These are phyloP conservation scores for Elaeagnus macrophylla DNA, from an alignment of 306 rosid species.

Conservation along the genomic window DNA sequence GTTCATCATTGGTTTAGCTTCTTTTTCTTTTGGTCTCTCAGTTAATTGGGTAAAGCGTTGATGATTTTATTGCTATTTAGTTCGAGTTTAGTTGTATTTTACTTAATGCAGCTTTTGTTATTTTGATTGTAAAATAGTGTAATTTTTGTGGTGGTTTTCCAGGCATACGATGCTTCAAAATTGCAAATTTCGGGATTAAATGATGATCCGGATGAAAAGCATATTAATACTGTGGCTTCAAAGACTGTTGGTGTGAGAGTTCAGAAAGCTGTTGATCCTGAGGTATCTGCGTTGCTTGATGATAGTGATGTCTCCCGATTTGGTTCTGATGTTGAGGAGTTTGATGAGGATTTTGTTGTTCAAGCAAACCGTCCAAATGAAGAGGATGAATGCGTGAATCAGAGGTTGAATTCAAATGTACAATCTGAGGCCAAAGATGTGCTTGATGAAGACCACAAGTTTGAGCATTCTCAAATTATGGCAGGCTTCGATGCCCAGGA, in stretches of 20 bases:
- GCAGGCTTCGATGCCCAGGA: constrained; percentile 18
- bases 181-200: constrained; percentile 38
- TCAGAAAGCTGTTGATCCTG: constrained; percentile 81
- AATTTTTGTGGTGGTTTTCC: constrained; percentile 13
- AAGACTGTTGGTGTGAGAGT: constrained; percentile 50
- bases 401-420: constrained; percentile 11
- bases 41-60: not conserved
- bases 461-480: constrained; percentile 10
- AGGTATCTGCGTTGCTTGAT: constrained; percentile 72
- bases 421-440: constrained; percentile 14
- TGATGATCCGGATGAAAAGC: constrained; percentile 30
- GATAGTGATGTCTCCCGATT: constrained; percentile 63
- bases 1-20: not conserved
- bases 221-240: constrained; percentile 49
- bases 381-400: constrained; percentile 7
- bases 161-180: constrained; percentile 91
- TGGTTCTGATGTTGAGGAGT: constrained; percentile 78
- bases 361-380: constrained; percentile 52
- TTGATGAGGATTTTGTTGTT: constrained; percentile 87
- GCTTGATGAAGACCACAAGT: constrained; percentile 16
- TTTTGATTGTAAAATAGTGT: not conserved
- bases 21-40: not conserved
- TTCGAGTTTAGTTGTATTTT: not conserved
- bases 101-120: not conserved
- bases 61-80: not conserved